Base-by-base conservation (phyloP, 2,329 filamentous ascomycete species). In the Epichloe sylvatica region DNA sequence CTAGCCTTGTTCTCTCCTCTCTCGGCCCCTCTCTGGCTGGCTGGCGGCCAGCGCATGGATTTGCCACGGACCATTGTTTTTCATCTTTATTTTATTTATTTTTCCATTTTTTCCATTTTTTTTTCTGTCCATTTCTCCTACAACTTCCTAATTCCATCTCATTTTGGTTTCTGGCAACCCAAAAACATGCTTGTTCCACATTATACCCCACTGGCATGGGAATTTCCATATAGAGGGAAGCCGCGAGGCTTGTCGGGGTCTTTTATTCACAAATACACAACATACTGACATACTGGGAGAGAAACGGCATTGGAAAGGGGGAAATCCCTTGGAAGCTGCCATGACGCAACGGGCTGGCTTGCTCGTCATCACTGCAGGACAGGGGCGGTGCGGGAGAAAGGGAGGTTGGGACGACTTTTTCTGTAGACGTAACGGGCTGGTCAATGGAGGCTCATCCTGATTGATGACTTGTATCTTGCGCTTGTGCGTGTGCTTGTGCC, bases 161-260 rank as follows among this genome's bases (percentile, higher is more conserved):
- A 9, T 39, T 45, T n/a, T 30, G 36, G 44, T 35, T n/a, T n/a
- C 23, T n/a, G 36, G 37, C 19, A 37, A 39, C 15, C 45, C 40
- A 40, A 17, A 40, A 17, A 30, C 53, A 46, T 51, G 53, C 57
- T 50, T 55, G 40, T 44, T 60, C 53, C 42, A 50, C 41, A 49
- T 49, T 53, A 64, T 59, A 60, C 64, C 62, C 60, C 57, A 58
- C 61, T 60, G 59, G 62, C 54, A 58, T 63, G 58, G 64, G 60
- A 52, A 33, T 56, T 55, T 55, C 64, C 13, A 49, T 48, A 68
- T 54, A 69, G 62, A 69, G 60, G 62, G 63, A 19, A 56, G 67
- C 67, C 67, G 67, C 67, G 59, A 71, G 68, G 69, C 67, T 58
- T 38, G 39, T 47, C 37, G 46, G 50, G 46, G 40, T 49, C 30